phyloP scores from a whole-genome alignment of 163 green algal genomes.

The Coccomyxa subellipsoidea region DNA sequence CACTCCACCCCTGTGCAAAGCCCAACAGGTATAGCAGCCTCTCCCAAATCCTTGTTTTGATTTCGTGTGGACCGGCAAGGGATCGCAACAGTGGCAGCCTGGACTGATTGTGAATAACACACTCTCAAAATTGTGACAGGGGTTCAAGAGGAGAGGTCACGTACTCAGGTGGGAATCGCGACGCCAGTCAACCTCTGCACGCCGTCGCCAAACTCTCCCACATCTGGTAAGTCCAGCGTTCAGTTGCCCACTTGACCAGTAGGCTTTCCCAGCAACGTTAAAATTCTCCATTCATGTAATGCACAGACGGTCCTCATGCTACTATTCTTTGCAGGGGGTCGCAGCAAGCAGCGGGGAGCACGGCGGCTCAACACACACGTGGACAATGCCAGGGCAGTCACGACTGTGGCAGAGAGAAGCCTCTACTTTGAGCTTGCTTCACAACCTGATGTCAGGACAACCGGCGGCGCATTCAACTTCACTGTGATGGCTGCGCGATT shows the following conservation, averaged over 20 bases:
- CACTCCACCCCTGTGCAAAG: background rate
- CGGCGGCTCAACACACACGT: background rate
- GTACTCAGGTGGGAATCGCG: background rate
- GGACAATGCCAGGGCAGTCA: background rate
- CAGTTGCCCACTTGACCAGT: background rate
- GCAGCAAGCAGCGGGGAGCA: background rate
- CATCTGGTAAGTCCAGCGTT: background rate
- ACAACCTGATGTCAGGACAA: background rate
- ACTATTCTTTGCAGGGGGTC: background rate
- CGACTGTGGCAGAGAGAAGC: background rate
- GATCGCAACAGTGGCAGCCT: background rate
- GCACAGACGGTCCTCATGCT: background rate
- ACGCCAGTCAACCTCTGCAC: background rate
- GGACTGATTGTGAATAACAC: background rate
- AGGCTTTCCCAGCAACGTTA: background rate
- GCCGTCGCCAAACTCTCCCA: background rate
- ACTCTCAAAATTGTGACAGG: background rate
- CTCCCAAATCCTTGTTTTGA: background rate
- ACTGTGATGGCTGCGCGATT: background rate
- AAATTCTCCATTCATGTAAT: background rate
- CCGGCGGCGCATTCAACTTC: background rate
- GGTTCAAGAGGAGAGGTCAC: background rate
- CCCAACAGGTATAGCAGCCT: background rate
- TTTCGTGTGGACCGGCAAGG: background rate
- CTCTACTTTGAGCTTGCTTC: background rate